Conservation (phyloP, 1,139 yeast species). For the Scheffersomyces insectosa region DNA sequence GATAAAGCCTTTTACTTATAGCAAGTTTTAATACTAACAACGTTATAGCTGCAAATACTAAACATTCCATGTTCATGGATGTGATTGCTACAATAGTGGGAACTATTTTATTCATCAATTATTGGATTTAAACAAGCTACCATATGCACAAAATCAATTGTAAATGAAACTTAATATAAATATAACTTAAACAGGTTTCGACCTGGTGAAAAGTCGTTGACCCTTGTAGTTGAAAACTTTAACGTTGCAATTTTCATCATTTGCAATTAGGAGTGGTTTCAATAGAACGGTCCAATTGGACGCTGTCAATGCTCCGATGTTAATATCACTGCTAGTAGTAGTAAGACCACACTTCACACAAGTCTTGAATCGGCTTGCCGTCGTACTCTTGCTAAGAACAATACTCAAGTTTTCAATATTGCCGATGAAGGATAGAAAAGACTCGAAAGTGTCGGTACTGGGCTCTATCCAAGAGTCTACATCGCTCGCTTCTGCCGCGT, state of each 20-base stretch:
- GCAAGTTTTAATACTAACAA: no score
- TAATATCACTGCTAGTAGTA: slow-evolving; percentile 12
- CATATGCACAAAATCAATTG: no score
- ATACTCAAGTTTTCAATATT: slow-evolving; percentile 27
- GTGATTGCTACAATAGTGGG: not conserved
- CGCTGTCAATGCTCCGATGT: slow-evolving; percentile 14
- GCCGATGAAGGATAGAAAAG: slow-evolving; percentile 28
- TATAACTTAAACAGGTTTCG: not conserved
- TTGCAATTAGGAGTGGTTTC: slow-evolving; percentile 23
- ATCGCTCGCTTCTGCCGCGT: slow-evolving; percentile 17
- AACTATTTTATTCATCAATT: not conserved
- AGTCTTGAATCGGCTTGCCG: slow-evolving; percentile 10
- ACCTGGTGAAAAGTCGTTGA: not conserved
- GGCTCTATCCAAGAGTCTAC: slow-evolving; percentile 13
- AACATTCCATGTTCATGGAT: not conserved
- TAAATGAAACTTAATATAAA: no score
- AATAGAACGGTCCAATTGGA: slow-evolving; percentile 33
- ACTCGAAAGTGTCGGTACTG: slow-evolving; percentile 25
- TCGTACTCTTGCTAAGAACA: slow-evolving; percentile 15
- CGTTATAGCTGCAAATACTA: not conserved
- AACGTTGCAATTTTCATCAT: slow-evolving; percentile 17
- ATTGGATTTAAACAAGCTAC: not conserved
- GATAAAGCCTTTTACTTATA: no score
- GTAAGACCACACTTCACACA: slow-evolving; percentile 40
- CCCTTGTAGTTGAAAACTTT: slow-evolving; percentile 16